Conservation (phyloP, 1,139 yeast genomes). For the Hemisphaericaspora lyxosophila region DNA sequence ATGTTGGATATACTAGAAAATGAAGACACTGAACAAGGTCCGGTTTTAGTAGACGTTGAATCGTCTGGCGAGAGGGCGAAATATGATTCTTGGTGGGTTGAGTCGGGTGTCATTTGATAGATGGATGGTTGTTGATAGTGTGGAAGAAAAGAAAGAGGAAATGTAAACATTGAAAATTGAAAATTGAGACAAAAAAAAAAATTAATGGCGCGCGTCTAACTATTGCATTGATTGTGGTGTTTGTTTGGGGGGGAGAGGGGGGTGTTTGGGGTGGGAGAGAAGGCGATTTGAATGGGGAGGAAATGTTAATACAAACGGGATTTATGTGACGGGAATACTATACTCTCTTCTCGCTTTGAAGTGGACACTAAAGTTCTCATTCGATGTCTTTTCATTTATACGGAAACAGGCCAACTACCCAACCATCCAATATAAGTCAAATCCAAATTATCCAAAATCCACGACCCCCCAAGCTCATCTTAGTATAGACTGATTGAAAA, state of each 20-base stretch:
- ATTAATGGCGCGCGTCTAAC: background rate
- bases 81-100: background rate
- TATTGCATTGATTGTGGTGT: no score
- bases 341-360: no score
- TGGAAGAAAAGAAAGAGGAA: background rate
- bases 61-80: conserved; percentile 1
- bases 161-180: background rate
- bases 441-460: background rate
- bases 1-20: no score
- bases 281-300: no score
- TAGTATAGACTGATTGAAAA: background rate
- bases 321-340: no score
- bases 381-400: no score
- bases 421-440: background rate
- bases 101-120: background rate
- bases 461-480: conserved; percentile 2
- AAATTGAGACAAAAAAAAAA: background rate
- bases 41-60: background rate
- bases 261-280: no score
- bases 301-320: no score
- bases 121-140: background rate
- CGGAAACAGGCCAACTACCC: no score
- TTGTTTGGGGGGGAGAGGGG: no score
- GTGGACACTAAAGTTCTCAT: no score
- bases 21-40: no score